These are phyloP conservation scores for Glonium stellatum DNA, from an alignment of 495 filamentous ascomycete genomes.

Conservation along the genomic window DNA sequence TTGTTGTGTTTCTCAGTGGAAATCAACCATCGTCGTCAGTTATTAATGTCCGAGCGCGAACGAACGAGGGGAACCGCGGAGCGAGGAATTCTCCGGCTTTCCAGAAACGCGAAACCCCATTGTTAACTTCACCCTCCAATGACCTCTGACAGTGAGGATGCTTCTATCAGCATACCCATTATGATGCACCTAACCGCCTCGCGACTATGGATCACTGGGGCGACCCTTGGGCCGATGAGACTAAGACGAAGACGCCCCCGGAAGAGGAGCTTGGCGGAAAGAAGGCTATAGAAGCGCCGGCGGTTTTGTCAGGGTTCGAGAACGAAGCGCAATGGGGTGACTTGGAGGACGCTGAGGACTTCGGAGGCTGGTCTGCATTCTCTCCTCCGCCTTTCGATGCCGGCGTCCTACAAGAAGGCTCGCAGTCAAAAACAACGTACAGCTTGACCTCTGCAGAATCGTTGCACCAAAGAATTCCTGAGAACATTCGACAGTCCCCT, in stretches of 20 bases:
- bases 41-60: neutral
- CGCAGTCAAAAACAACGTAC: constrained; percentile 5
- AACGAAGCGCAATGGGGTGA: constrained; percentile 28
- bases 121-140: neutral
- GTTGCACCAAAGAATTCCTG: neutral
- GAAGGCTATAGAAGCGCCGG: neutral
- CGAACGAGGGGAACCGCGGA: neutral
- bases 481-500: neutral
- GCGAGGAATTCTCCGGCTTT: neutral
- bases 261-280: constrained; percentile 7
- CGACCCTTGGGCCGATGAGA: constrained; percentile 30
- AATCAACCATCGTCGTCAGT: no score
- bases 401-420: neutral
- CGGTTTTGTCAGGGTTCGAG: constrained; percentile 19
- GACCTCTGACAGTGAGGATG: constrained; percentile 13
- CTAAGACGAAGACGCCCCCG: constrained; percentile 10
- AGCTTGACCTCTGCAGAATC: neutral
- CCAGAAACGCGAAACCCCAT: neutral
- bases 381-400: neutral
- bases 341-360: constrained; percentile 13
- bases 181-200: constrained; percentile 17
- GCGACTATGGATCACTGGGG: constrained; percentile 30
- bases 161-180: constrained; percentile 19
- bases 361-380: constrained; percentile 10
- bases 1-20: no score